phyloP scores from a whole-genome alignment of 1,139 yeast species.

The Geotrichum macrosporum region DNA sequence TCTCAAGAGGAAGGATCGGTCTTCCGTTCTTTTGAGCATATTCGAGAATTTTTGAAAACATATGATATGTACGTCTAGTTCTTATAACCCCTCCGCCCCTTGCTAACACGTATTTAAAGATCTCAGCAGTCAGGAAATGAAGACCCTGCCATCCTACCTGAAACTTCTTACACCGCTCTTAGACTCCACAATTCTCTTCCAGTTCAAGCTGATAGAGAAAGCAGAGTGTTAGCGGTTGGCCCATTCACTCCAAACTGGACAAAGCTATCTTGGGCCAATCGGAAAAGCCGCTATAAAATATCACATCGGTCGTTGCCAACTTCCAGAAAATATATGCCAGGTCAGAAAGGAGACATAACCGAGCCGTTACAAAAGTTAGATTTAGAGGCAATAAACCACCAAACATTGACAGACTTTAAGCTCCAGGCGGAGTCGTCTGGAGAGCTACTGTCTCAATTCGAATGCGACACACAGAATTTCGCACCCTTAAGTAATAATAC shows the following conservation, averaged over 20 bases:
- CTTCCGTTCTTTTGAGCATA: slow-evolving; percentile 12
- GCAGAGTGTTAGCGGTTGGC: slow-evolving; percentile 57
- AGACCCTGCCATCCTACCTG: slow-evolving; percentile 33
- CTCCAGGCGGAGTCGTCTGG: neutral
- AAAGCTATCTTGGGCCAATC: slow-evolving; percentile 1
- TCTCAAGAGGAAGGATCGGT: neutral
- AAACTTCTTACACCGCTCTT: slow-evolving; percentile 58
- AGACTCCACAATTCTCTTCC: slow-evolving; percentile 55
- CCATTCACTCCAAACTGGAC: slow-evolving; percentile 62
- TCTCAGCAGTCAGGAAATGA: neutral
- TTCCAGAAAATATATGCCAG: neutral
- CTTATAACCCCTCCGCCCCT: neutral
- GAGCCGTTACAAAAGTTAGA: neutral
- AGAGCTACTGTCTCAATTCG: no score
- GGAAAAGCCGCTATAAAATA: slow-evolving; percentile 11
- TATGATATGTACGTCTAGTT: slow-evolving; percentile 12
- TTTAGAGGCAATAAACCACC: slow-evolving; percentile 9
- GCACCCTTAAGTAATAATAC: no score
- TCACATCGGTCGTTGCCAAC: slow-evolving; percentile 1
- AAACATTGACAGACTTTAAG: slow-evolving; percentile 1
- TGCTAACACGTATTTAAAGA: neutral
- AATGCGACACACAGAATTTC: no score
- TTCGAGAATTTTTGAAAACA: slow-evolving; percentile 5
- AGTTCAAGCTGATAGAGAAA: slow-evolving; percentile 46
- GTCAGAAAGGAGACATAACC: neutral